Conservation (phyloP, 2,329 filamentous ascomycete genomes). For the Venturiaceae sp. region DNA sequence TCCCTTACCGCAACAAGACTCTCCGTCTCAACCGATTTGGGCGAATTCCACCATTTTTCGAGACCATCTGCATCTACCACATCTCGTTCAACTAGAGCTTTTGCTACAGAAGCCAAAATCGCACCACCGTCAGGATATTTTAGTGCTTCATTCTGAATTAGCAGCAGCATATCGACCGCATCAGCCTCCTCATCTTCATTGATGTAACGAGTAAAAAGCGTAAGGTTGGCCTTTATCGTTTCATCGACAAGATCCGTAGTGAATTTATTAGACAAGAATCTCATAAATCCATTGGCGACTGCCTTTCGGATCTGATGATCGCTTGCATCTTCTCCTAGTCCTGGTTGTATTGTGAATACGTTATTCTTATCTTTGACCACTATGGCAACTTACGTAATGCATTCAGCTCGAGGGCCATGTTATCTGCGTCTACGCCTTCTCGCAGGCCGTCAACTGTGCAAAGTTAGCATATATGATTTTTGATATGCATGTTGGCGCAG, state of each 20-base stretch:
- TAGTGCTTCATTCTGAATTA: conserved; percentile 70
- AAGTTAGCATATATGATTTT: background rate
- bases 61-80: conserved; percentile 84
- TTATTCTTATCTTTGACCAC: background rate
- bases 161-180: conserved; percentile 65
- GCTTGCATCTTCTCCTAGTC: conserved; percentile 66
- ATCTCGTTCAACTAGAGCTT: conserved; percentile 77
- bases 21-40: conserved; percentile 55
- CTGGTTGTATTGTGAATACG: background rate
- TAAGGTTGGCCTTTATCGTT: conserved; percentile 38
- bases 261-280: conserved; percentile 59
- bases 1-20: conserved; percentile 61
- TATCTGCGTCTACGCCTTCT: conserved; percentile 61
- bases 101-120: conserved; percentile 68
- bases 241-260: conserved; percentile 14
- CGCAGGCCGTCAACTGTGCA: conserved; percentile 66
- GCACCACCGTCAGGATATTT: conserved; percentile 53
- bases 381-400: conserved; percentile 60
- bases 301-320: conserved; percentile 82
- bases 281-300: conserved; percentile 76
- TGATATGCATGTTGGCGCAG: no score
- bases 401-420: conserved; percentile 90
- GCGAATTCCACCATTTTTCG: conserved; percentile 78
- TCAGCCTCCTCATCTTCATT: conserved; percentile 42
- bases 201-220: conserved; percentile 48